Evolutionary conservation across 1,284 basidiomycete species (phyloP).

Genomic region (Ganoderma meredithae): DNA sequence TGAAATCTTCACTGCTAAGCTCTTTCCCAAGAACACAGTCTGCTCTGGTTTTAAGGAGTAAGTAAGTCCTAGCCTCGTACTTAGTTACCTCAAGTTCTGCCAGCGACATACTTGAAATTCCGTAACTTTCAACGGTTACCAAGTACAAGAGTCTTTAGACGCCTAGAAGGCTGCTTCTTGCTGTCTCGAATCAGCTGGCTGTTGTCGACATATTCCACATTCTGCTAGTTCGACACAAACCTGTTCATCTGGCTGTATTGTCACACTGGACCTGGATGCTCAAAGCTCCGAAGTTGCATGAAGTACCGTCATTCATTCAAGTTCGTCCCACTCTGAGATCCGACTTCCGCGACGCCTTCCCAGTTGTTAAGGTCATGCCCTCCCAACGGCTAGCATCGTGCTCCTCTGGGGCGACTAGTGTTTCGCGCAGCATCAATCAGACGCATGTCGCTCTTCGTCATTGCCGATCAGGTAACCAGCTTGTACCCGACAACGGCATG

Average conservation of each 20-base stretch:
- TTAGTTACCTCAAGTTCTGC: too few relatives aligned
- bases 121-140: neutral
- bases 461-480: neutral
- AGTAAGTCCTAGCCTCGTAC: too few relatives aligned
- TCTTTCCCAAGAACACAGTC: too few relatives aligned
- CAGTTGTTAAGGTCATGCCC: neutral
- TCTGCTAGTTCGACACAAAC: too few relatives aligned
- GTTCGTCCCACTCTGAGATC: neutral
- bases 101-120: neutral
- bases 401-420: neutral
- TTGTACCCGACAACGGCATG: neutral
- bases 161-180: neutral
- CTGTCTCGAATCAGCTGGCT: too few relatives aligned
- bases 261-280: neutral
- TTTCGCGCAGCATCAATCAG: neutral
- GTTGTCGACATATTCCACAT: too few relatives aligned
- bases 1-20: too few relatives aligned
- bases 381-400: neutral
- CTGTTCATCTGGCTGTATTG: too few relatives aligned
- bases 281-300: neutral
- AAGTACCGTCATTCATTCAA: too few relatives aligned
- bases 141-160: neutral
- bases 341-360: neutral
- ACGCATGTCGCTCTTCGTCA: neutral
- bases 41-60: too few relatives aligned